phyloP scores from a whole-genome alignment of 345 rosid genomes.

The Populus euphratica region DNA sequence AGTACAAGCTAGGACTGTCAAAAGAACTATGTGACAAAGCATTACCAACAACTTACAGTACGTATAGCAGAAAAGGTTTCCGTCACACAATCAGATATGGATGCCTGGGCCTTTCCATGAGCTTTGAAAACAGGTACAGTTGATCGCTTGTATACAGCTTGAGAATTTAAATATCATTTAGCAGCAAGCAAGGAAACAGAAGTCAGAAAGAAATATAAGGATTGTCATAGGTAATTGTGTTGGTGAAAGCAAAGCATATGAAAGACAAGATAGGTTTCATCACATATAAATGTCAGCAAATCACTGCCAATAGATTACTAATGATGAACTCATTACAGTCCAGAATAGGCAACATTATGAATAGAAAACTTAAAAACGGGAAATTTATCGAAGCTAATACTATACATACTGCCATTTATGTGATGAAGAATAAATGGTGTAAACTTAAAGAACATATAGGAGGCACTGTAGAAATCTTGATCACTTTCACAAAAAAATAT shows the following conservation, averaged over 20 bases:
- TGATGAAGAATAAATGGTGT: not conserved
- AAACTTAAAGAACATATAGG: conserved; percentile 2
- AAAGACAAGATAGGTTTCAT: not conserved
- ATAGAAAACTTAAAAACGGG: not conserved
- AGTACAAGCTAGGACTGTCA: not conserved
- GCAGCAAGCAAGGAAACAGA: conserved; percentile 20
- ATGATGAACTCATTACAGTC: not conserved
- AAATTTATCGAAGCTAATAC: not conserved
- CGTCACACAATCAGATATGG: conserved; percentile 84
- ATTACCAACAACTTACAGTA: conserved; percentile 55
- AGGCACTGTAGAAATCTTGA: not conserved
- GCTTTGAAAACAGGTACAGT: conserved; percentile 79
- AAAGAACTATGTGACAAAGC: not conserved
- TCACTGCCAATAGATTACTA: not conserved
- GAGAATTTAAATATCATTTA: conserved; percentile 27
- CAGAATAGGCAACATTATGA: not conserved
- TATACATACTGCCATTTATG: not conserved
- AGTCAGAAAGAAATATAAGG: not conserved
- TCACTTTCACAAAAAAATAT: conserved; percentile 8
- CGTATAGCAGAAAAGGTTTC: conserved; percentile 95
- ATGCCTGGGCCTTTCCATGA: conserved; percentile 87
- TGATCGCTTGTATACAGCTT: conserved; percentile 85
- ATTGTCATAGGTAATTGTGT: not conserved
- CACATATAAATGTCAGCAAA: conserved; percentile 2
- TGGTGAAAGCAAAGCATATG: not conserved